Base-by-base conservation (phyloP, 208 protist genomes). In the Histomonas meleagridis region DNA sequence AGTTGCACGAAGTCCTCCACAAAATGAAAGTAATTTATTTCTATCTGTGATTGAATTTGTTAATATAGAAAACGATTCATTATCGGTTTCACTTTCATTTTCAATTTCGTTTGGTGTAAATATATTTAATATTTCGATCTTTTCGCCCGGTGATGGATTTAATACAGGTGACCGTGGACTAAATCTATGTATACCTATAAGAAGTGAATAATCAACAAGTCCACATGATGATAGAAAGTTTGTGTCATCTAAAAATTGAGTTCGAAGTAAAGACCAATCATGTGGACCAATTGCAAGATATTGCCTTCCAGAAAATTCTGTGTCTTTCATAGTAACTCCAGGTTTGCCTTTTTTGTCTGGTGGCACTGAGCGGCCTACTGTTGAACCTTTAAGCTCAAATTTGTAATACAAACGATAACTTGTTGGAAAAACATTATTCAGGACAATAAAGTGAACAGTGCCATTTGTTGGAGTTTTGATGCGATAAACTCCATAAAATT, bases 181-280 rank as follows among this genome's bases (percentile, higher is more conserved):
- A 72, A 79, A 55, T 18, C 40, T 21, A 40, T 92, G 65, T 16
- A 92, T 76, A 91, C 91, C 91, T 26, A 92, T 21, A 53, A 92
- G 91, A 18, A 92, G 38, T 55, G 72, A 90, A 57, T 92, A 92
- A 57, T 92, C 91, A 65, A 92, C 91, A 55, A 90, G 46, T 23
- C 40, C 43, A 16, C 21, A 21, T n/a, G 4, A 5, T 7, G 43
- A 23, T 38, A 92, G 49, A 43, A 92, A 92, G 3, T 49, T 38
- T 48, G 91, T 90, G n/a, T 92, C 91, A 49, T 90, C 70, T 26
- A n/a, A 21, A 51, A 92, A 51, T 55, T 7, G 14, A 28, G 53
- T 38, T 49, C 38, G 10, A n/a, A 91, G 18, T 91, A 69, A 40
- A 55, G 21, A 14, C 65, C 53, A 60, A 53, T 91, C 48, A 35